Evolutionary conservation across 2,329 filamentous ascomycete genomes (phyloP), one percentile per base, ranked within the genome.

Genomic region (Xylaria arbuscula): DNA sequence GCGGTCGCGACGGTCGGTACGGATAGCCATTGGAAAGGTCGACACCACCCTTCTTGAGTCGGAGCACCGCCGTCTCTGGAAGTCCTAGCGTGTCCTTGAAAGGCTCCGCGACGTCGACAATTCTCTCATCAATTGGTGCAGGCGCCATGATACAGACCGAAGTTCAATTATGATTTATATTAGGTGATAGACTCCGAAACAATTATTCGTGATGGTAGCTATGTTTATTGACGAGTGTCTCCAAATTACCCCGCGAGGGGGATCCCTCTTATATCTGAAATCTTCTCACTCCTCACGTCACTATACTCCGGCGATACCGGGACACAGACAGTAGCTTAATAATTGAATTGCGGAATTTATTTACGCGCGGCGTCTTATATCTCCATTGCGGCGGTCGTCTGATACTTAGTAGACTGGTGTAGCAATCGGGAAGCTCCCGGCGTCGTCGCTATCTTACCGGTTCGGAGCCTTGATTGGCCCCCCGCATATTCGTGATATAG

Each of bases 11-110:
- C 1, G 90, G 90, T 0, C 90, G 87, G 73, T 93, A 92, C 0
- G 91, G 91, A 71, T 93, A 93, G 0, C 91, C 91, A 0, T 87
- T 80, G 0, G 89, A 90, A 1, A 93, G 82, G 75, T 93, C 90
- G 62, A 93, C 85, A 1, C 89, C 90, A 0, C 89, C 90, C 69
- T 91, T 92, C 72, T 88, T 86, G 0, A 93, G 83, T 3, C 91
- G 85, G 57, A 84, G 81, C 1, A 84, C 83, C 1, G 90, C 81
- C 1, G 86, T 73, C 10, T 83, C 83, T 2, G 91, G 91, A 7
- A 93, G 81, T 0, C 83, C 84, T 0, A 93, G 82, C 0, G 81
- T 89, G 75, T 92, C 89, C 74, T 92, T 93, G 70, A 80, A 84
- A 0, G 86, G 90, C 68, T 86, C 80, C 7, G 85, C 86, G 15